Evolutionary conservation across 352 stramenopile species (phyloP), one percentile per base, ranked within the genome.

Genomic region (Elongisporangium prolatum): DNA sequence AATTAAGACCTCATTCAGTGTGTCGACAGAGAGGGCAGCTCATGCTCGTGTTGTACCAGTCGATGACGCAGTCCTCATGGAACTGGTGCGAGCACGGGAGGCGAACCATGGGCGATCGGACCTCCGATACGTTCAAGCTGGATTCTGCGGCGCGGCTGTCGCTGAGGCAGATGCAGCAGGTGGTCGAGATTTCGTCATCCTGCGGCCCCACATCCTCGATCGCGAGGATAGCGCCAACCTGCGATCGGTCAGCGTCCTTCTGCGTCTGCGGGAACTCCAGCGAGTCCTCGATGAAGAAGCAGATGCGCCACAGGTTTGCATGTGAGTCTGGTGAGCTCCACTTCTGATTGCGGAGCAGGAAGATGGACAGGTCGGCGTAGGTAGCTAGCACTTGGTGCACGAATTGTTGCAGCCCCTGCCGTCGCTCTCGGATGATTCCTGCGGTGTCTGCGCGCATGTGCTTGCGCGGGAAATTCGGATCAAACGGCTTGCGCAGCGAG

Each of bases 21-120:
- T 59, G 50, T 18, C 78, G 78, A 37, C 80, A 89, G 34, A 88
- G 63, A 4, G 80, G 80, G 48, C 80, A 89, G 21, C 77, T 80
- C 44, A 64, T 70, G 50, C 71, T 86, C 2, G 74, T 71, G n/a
- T 74, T 79, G 51, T 86, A 83, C 80, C 80, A 88, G 54, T 84
- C 71, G 44, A 87, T 77, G 24, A 87, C 72, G 54, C 80, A 89
- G 70, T 86, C 72, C 68, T 89, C 77, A 57, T 89, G 80, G 54
- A 86, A 89, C 24, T 75, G 67, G 59, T 89, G 80, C 18, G 48
- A 40, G 40, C 80, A 89, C 11, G 77, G 72, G 24, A 89, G 55
- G 38, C 60, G 60, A 5, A 86, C 75, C 21, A 76, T 54, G n/a
- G 37, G 24, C 28, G 28, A 38, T 38, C 28, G 9, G 4, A 38